Percentiles rank a stretch among this genome's conserved stretches.
These are phyloP conservation scores for Fusarium secorum DNA, from an alignment of 2,329 filamentous ascomycete species.

Conservation along the genomic window DNA sequence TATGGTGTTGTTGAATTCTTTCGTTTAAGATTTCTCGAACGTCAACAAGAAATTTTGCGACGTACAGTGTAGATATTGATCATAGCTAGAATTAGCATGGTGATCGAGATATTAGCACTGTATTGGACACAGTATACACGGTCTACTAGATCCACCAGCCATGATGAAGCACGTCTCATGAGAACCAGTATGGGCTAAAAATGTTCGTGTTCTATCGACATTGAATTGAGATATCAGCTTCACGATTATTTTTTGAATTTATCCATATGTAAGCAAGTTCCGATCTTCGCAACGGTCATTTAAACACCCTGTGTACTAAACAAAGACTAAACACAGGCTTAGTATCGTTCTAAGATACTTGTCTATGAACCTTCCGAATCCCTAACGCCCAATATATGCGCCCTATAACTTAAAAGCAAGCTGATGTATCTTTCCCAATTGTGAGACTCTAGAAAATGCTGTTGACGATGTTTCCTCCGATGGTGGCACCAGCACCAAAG, in stretches of 20 bases:
- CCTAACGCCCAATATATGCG: slow-evolving; percentile 28
- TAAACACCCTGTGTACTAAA: background rate
- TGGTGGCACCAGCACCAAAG: slow-evolving; percentile 90
- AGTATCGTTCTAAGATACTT: background rate
- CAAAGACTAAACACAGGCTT: background rate
- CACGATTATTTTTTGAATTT: too few species aligned
- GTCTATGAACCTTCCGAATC: slow-evolving; percentile 8
- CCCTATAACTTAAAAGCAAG: background rate
- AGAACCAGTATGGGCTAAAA: background rate
- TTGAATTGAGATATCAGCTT: background rate
- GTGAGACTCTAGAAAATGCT: slow-evolving; percentile 74
- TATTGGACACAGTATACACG: slow-evolving; percentile 9
- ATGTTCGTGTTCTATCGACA: background rate
- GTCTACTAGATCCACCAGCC: slow-evolving; percentile 13
- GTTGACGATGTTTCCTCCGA: slow-evolving; percentile 90
- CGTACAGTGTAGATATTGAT: slow-evolving; percentile 32
- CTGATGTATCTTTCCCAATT: background rate
- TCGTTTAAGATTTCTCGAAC: slow-evolving; percentile 14
- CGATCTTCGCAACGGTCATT: background rate
- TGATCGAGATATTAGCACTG: background rate
- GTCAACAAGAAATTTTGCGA: slow-evolving; percentile 37
- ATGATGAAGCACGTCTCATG: slow-evolving; percentile 21
- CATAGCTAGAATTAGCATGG: background rate
- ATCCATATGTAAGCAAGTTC: background rate
- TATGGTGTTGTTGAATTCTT: slow-evolving; percentile 1